Evolutionary conservation across 768 basidiomycete genomes (phyloP), one percentile per base, ranked within the genome.

Genomic region (Gymnopilus dilepis): DNA sequence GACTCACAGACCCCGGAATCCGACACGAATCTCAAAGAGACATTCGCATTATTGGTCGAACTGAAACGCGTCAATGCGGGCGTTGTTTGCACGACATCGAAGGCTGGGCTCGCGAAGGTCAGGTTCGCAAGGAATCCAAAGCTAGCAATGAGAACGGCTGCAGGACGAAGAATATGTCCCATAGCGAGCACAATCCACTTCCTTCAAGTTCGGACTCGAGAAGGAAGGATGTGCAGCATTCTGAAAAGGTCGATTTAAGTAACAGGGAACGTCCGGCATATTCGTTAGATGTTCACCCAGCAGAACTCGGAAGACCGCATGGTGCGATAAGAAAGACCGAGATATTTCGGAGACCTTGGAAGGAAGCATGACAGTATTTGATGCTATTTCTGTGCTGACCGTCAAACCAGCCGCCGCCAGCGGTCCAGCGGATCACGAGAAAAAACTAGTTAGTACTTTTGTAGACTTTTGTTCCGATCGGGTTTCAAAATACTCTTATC

Each of bases 1-100:
- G 86, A 87, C 69, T 90, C 88, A 63, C 87, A 88, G 4, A 88
- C 77, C 0, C 86, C 86, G 1, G 87, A 88, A 65, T 88, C 78
- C 3, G 77, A 73, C 19, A 87, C 79, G 70, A 80, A 87, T 11
- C 84, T 79, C 4, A 88, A 50, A 28, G 70, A 67, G 11, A 77
- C 65, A 55, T 73, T 72, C 38, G 67, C 61, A 43, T 63, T 71
- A 41, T 56, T 60, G n/a, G 54, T 59, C 8, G 66, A 71, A 13
- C 59, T 66, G 61, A 66, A 71, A 5, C 60, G 66, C 8, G 61
- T 65, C 21, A 60, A 57, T 24, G 47, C 53, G n/a, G 65, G 48
- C 13, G 33, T 15, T 9, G 50, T 31, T 34, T 47, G 34, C 22
- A 26, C 51, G 6, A 51, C 15, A 17, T 59, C 61, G 22, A 55